Evolutionary conservation across 2,329 filamentous ascomycete genomes (phyloP).

Genomic region (Penicillium sp.): DNA sequence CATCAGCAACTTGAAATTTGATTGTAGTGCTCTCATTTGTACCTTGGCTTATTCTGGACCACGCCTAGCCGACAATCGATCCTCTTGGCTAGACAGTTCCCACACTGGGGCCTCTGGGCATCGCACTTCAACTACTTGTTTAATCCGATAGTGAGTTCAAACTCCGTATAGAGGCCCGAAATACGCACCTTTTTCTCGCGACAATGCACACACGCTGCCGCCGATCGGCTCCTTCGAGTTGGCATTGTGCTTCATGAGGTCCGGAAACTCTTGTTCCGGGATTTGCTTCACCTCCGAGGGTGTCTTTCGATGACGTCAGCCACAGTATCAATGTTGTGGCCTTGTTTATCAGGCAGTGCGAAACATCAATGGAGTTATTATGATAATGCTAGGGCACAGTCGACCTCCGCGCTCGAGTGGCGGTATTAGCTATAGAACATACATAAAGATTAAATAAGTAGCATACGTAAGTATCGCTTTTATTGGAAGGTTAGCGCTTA

Average conservation of each 20-base stretch:
- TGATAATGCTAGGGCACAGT: not conserved
- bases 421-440: not conserved
- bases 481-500: not conserved
- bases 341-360: not conserved
- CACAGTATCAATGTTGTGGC: not conserved
- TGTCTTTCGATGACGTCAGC: conserved; percentile 4
- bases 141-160: not conserved
- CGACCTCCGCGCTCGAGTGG: not conserved
- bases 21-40: not conserved
- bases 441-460: not conserved
- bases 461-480: no score
- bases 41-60: conserved; percentile 31
- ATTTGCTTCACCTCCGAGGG: not conserved
- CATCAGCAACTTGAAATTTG: not conserved
- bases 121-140: conserved; percentile 51
- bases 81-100: conserved; percentile 49
- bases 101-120: conserved; percentile 46
- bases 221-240: conserved; percentile 20
- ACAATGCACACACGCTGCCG: conserved; percentile 41
- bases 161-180: not conserved
- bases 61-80: conserved; percentile 47
- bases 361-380: no score
- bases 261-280: conserved; percentile 11
- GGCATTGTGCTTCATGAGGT: conserved; percentile 17
- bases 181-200: conserved; percentile 36